phyloP scores from a whole-genome alignment of 2,329 filamentous ascomycete species.

The Aspergillus pseudotamarii region DNA sequence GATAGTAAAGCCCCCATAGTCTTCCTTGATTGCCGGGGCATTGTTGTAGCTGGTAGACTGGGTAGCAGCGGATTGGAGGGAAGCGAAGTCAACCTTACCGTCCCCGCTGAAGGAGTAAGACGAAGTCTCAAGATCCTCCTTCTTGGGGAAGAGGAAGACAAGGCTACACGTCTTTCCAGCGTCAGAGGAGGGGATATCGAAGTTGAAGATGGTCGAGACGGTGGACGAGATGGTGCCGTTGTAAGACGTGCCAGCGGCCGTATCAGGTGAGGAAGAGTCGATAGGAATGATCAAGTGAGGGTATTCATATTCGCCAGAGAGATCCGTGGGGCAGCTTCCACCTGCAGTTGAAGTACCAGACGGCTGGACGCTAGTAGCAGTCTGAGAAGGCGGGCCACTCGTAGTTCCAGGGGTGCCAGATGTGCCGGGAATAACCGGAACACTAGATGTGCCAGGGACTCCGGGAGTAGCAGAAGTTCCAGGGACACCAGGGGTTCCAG shows the following conservation, averaged over 20 bases:
- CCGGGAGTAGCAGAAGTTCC: background rate
- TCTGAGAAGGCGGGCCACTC: conserved; percentile 12
- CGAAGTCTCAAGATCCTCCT: conserved; percentile 62
- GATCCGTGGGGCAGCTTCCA: conserved; percentile 48
- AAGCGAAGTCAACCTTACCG: conserved; percentile 58
- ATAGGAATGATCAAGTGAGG: conserved; percentile 67
- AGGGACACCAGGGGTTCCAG: conserved; percentile 12
- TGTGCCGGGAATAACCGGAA: background rate
- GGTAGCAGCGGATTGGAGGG: conserved; percentile 51
- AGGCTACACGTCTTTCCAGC: conserved; percentile 64
- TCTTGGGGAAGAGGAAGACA: conserved; percentile 65
- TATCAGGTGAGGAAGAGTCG: conserved; percentile 56
- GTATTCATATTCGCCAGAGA: conserved; percentile 55
- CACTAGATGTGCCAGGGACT: conserved; percentile 4
- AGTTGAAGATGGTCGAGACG: conserved; percentile 67
- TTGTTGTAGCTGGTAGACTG: conserved; percentile 58
- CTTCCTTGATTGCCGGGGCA: conserved; percentile 49
- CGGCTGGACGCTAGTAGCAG: conserved; percentile 16
- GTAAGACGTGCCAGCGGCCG: conserved; percentile 56
- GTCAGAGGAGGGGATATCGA: conserved; percentile 61
- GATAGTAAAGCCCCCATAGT: conserved; percentile 51
- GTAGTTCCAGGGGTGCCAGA: conserved; percentile 5
- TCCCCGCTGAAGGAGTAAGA: conserved; percentile 58
- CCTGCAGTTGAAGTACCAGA: conserved; percentile 16
- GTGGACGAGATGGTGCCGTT: conserved; percentile 58